These are phyloP conservation scores for Peronospora destructor DNA, from an alignment of 352 stramenopile genomes.

Conservation along the genomic window DNA sequence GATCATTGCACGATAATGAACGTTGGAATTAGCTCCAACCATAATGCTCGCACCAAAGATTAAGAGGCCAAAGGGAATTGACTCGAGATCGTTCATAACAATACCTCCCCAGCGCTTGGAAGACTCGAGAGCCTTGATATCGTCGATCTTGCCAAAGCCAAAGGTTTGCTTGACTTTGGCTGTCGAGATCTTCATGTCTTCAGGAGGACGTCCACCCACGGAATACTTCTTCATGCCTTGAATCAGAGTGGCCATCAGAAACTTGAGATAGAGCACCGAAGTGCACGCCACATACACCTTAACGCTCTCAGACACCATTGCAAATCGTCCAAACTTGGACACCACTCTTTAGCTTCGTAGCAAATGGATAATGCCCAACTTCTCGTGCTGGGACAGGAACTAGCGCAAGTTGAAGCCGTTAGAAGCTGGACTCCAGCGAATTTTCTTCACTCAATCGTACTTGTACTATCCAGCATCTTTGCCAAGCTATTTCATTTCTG, in stretches of 20 bases:
- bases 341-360: background rate
- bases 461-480: too few species aligned
- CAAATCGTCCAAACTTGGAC: background rate
- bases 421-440: too few species aligned
- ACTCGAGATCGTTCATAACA: conserved; percentile 57
- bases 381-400: too few species aligned
- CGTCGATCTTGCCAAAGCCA: conserved; percentile 25
- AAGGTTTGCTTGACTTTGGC: conserved; percentile 42
- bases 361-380: too few species aligned
- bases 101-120: conserved; percentile 47
- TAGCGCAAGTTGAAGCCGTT: too few species aligned
- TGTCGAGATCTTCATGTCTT: conserved; percentile 40
- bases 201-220: conserved; percentile 36
- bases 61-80: conserved; percentile 43
- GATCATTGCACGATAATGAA: conserved; percentile 34
- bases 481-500: background rate
- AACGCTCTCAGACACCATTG: background rate
- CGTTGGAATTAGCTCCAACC: conserved; percentile 20
- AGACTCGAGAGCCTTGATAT: conserved; percentile 26
- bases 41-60: conserved; percentile 39
- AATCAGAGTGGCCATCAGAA: conserved; percentile 38
- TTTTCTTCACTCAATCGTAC: too few species aligned
- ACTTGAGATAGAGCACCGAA: conserved; percentile 60
- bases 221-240: conserved; percentile 48
- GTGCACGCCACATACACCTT: conserved; percentile 54